Conservation (phyloP, 1,284 basidiomycete species). For the Sanghuangporus weigelae region DNA sequence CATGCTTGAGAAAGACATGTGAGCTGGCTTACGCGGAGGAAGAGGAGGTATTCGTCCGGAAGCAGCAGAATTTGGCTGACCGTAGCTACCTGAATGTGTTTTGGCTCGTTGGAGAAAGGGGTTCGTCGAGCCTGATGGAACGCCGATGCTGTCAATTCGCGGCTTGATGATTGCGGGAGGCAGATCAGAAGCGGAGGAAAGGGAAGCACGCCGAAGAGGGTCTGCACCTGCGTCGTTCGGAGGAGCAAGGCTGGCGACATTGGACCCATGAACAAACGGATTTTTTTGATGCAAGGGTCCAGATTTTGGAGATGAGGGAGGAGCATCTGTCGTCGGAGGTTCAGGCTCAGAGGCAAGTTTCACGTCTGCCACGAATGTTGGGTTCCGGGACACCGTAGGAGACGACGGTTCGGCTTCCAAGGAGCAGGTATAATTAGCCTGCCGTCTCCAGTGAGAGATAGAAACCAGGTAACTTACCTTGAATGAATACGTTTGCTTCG, state of each 20-base stretch:
- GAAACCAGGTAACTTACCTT: constrained; percentile 43
- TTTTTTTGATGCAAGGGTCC: neutral
- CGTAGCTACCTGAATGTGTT: constrained; percentile 18
- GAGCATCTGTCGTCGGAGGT: constrained; percentile 22
- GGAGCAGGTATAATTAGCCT: neutral
- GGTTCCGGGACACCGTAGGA: neutral
- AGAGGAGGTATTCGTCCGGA: constrained; percentile 19
- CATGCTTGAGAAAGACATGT: neutral
- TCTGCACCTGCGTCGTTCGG: constrained; percentile 23
- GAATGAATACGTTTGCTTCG: constrained; percentile 59
- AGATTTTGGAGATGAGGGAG: constrained; percentile 24
- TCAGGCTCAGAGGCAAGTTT: constrained; percentile 14
- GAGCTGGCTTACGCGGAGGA: constrained; percentile 27
- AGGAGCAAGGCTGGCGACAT: constrained; percentile 22
- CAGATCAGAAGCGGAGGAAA: constrained; percentile 10
- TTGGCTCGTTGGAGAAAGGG: constrained; percentile 32
- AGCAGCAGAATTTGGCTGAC: constrained; percentile 1
- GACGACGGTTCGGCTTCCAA: constrained; percentile 9
- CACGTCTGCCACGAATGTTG: constrained; percentile 19
- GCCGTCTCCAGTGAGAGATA: neutral
- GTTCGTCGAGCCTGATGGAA: constrained; percentile 29
- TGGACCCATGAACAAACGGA: constrained; percentile 21
- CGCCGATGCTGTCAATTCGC: constrained; percentile 11
- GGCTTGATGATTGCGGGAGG: constrained; percentile 13
- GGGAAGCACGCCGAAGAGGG: constrained; percentile 13